A percentile compares a stretch with the other conserved stretches of the same genome.
Conservation (phyloP, 139 green algal species). For the Chlorella sorokiniana region DNA sequence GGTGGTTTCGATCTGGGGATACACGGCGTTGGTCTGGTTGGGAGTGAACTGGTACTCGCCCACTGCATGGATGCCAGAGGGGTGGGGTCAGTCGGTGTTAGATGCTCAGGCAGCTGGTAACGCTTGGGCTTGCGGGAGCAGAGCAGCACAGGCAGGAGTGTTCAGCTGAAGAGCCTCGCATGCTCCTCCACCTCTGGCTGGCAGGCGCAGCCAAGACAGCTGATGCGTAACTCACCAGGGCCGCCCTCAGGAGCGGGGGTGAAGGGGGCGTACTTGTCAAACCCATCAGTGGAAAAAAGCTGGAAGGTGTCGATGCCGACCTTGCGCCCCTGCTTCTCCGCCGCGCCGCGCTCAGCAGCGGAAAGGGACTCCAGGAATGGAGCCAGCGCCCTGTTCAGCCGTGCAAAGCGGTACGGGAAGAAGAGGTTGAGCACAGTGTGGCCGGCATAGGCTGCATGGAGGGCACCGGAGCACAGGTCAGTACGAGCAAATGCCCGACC, state of each 20-base stretch:
- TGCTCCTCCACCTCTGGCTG: too few relatives aligned
- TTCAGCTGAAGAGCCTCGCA: too few relatives aligned
- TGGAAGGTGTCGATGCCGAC: background rate
- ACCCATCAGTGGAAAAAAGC: conserved; percentile 9
- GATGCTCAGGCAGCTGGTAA: too few relatives aligned
- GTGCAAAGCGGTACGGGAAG: conserved; percentile 16
- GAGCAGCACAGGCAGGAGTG: too few relatives aligned
- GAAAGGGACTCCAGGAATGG: background rate
- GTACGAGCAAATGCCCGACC: too few relatives aligned
- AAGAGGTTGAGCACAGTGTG: conserved; percentile 21
- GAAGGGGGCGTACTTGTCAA: background rate
- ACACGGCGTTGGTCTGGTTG: background rate
- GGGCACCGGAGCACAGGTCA: background rate
- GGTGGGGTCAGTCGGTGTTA: too few relatives aligned
- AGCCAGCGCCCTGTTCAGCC: background rate
- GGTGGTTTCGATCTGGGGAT: conserved; percentile 31
- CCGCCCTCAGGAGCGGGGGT: background rate
- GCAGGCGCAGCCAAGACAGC: too few relatives aligned
- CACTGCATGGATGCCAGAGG: too few relatives aligned
- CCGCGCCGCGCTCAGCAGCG: background rate
- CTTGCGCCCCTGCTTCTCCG: background rate
- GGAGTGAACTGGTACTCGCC: conserved; percentile 11
- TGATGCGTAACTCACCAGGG: too few relatives aligned
- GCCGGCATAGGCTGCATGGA: conserved; percentile 12
- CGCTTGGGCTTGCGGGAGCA: too few relatives aligned